phyloP scores from a whole-genome alignment of 2,329 filamentous ascomycete genomes.

The Pseudophaeomoniella oleicola region DNA sequence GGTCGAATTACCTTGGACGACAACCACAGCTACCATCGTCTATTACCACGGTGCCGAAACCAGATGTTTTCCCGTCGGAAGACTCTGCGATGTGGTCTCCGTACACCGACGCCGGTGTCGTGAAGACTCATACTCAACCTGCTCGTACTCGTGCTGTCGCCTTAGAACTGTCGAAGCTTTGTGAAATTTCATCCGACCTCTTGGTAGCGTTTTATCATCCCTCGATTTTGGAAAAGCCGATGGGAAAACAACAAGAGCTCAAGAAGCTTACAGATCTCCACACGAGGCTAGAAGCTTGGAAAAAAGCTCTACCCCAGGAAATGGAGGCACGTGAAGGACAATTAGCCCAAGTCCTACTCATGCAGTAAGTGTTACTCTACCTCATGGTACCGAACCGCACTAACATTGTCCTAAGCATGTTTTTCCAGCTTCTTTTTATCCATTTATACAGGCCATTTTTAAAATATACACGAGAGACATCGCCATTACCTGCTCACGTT shows the following conservation, averaged over 20 bases:
- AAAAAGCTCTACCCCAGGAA: constrained; percentile 66
- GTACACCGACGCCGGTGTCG: constrained; percentile 71
- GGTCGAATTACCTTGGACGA: constrained; percentile 92
- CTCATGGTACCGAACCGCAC: too few species aligned
- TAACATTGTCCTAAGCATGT: constrained; percentile 76
- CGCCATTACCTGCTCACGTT: constrained; percentile 71
- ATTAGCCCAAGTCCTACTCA: constrained; percentile 64
- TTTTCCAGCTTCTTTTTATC: constrained; percentile 89
- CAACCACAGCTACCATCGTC: constrained; percentile 71
- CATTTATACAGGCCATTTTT: constrained; percentile 91
- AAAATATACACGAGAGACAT: constrained; percentile 69
- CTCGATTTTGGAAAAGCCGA: constrained; percentile 40
- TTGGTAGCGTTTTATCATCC: constrained; percentile 87
- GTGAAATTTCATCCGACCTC: constrained; percentile 87
- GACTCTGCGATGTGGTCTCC: constrained; percentile 77
- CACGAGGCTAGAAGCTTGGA: constrained; percentile 79
- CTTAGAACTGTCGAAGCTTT: constrained; percentile 67
- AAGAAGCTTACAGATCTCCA: constrained; percentile 90
- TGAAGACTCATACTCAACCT: constrained; percentile 59
- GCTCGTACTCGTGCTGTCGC: constrained; percentile 70
- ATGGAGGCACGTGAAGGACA: constrained; percentile 82
- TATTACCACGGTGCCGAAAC: constrained; percentile 72
- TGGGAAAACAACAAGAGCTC: constrained; percentile 68
- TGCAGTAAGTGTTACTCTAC: constrained; percentile 58
- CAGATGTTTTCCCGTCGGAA: constrained; percentile 80